Evolutionary conservation across 2,329 filamentous ascomycete species (phyloP).

Genomic region (Pyrenochaeta sp.): DNA sequence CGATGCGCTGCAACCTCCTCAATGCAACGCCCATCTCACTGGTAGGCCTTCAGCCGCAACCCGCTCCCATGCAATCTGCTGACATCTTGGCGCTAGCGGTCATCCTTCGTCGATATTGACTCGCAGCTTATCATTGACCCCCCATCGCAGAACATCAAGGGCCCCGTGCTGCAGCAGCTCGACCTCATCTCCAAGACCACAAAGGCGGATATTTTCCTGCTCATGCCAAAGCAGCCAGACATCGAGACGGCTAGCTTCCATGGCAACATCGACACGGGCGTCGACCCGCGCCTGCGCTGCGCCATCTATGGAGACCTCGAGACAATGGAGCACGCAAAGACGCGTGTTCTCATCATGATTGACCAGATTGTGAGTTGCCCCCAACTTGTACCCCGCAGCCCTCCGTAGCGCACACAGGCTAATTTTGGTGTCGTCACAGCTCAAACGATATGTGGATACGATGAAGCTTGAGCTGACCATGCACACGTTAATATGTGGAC

Average conservation of each 20-base stretch:
- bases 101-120: conserved; percentile 91
- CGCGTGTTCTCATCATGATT: conserved; percentile 93
- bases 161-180: conserved; percentile 80
- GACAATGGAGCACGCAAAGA: conserved; percentile 96
- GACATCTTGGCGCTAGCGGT: conserved; percentile 68
- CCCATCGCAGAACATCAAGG: conserved; percentile 70
- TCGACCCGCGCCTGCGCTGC: conserved; percentile 88
- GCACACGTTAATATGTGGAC: conserved; percentile 90
- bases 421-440: conserved; percentile 56
- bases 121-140: conserved; percentile 87
- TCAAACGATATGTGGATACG: conserved; percentile 76
- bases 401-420: conserved; percentile 39
- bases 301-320: conserved; percentile 95
- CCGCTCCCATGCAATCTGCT: conserved; percentile 24
- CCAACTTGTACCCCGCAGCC: conserved; percentile 24
- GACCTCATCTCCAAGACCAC: conserved; percentile 87
- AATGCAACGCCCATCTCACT: conserved; percentile 91
- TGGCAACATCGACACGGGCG: conserved; percentile 76
- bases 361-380: conserved; percentile 77
- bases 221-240: conserved; percentile 85
- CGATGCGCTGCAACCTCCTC: conserved; percentile 86
- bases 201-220: conserved; percentile 94
- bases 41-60: conserved; percentile 64
- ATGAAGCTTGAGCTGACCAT: conserved; percentile 85
- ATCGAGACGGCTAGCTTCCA: conserved; percentile 79